Evolutionary conservation across 345 rosid genomes (phyloP), one percentile per base, ranked within the genome.

Genomic region (Eutrema yunnanense): DNA sequence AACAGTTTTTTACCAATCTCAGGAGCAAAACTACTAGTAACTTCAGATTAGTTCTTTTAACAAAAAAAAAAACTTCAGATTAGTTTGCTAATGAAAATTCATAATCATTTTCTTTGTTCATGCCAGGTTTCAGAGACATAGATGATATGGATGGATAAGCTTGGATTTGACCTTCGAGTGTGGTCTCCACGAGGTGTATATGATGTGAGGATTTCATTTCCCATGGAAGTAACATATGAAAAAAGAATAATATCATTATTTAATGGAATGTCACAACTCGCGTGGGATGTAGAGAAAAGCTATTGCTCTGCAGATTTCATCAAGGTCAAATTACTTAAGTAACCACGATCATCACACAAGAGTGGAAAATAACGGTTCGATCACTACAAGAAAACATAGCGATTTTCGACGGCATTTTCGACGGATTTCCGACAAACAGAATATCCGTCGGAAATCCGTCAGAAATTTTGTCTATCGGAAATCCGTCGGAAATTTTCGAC

Each of bases 201-300:
- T 13, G 97, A 93, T 57, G 94, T 85, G 14, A 86, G 98, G 60
- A 87, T 93, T 67, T 96, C 92, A 27, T 93, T 93, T 78, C 94
- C 98, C 0, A 69, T 79, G 65, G 98, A 93, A 84, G 98, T 90
- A 67, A 73, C 77, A 0, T 92, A 93, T 78, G 90, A 82, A 74
- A 93, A 93, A 71, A 90, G 98, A 54, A 94, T 89, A 13, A 93
- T 85, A 76, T 93, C 98, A 33, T 88, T 96, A 6, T 86, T 90
- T 57, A 93, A 93, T 78, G 79, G 97, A 51, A 88, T 93, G 98
- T 90, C 98, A 30, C 96, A 93, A 64, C 83, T 82, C 9, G 98
- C 97, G 29, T 90, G 98, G 98, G 98, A 93, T 81, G 89, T 89
- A 50, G 98, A 90, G 80, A 93, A 87, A 74, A 84, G 86, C 70